Conservation (phyloP, 2,329 filamentous ascomycete species). For the Colletotrichum tropicicola region DNA sequence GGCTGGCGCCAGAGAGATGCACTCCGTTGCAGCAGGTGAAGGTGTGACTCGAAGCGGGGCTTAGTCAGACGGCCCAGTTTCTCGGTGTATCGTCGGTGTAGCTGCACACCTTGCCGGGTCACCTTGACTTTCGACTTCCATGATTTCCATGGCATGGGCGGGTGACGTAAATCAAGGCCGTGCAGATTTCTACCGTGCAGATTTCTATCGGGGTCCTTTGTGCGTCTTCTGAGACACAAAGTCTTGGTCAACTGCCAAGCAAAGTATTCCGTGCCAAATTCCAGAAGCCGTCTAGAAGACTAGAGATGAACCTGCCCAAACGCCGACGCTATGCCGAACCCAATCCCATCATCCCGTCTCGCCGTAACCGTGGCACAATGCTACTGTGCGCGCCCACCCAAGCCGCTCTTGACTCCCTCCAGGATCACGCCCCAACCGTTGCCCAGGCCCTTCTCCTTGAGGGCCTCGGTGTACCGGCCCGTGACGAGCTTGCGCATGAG, state of each 20-base stretch:
- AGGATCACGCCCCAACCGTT: slow-evolving; percentile 59
- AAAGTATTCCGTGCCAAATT: too few species aligned
- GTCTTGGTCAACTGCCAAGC: too few species aligned
- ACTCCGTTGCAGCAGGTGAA: background rate
- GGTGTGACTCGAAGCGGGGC: slow-evolving; percentile 22
- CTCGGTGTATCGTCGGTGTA: slow-evolving; percentile 18
- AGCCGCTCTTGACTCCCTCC: slow-evolving; percentile 60
- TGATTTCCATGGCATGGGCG: too few species aligned
- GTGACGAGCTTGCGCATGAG: slow-evolving; percentile 78
- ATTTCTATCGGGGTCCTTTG: too few species aligned
- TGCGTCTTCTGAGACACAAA: too few species aligned
- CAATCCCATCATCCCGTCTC: background rate
- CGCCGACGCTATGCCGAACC: slow-evolving; percentile 30
- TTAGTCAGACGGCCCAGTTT: slow-evolving; percentile 12
- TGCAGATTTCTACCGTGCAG: too few species aligned
- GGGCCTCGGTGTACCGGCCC: slow-evolving; percentile 63
- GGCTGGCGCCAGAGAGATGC: too few species aligned
- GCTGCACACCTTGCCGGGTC: background rate
- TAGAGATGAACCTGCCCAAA: slow-evolving; percentile 19
- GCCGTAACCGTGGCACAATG: too few species aligned
- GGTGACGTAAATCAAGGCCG: too few species aligned
- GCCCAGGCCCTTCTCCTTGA: slow-evolving; percentile 51
- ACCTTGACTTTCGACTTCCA: background rate
- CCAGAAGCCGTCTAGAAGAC: background rate
- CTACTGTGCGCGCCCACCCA: slow-evolving; percentile 32